Percentiles rank a stretch among this genome's conserved stretches.
phyloP scores from a whole-genome alignment of 345 rosid genomes.

The Gossypioides kirkii region DNA sequence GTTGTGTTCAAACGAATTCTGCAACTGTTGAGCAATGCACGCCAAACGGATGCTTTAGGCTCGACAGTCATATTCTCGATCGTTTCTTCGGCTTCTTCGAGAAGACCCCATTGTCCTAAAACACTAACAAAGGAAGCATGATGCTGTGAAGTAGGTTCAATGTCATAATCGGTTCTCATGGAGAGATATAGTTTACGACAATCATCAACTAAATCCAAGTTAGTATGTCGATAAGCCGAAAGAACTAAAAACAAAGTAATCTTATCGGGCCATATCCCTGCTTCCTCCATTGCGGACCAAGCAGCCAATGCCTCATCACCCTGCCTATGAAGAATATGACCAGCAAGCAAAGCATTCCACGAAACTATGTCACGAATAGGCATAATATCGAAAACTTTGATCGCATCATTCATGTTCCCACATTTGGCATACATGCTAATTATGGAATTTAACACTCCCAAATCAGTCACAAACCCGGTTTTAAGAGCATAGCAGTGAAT shows the following conservation, averaged over 20 bases:
- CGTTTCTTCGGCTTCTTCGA: slow-evolving; percentile 69
- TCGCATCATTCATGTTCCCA: slow-evolving; percentile 38
- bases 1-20: slow-evolving; percentile 52
- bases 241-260: slow-evolving; percentile 44
- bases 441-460: slow-evolving; percentile 60
- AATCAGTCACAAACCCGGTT: slow-evolving; percentile 42
- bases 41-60: slow-evolving; percentile 53
- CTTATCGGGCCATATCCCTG: slow-evolving; percentile 42
- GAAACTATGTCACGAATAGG: slow-evolving; percentile 49
- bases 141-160: slow-evolving; percentile 65
- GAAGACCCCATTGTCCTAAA: slow-evolving; percentile 69
- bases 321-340: slow-evolving; percentile 59
- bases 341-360: slow-evolving; percentile 73
- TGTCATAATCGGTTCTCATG: slow-evolving; percentile 36
- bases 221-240: slow-evolving; percentile 19
- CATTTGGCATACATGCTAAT: slow-evolving; percentile 77
- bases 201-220: slow-evolving; percentile 40
- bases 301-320: slow-evolving; percentile 55
- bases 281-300: slow-evolving; percentile 53
- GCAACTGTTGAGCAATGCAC: slow-evolving; percentile 74
- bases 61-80: slow-evolving; percentile 46
- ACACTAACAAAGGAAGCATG: slow-evolving; percentile 57
- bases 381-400: slow-evolving; percentile 47
- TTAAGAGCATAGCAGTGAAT: slow-evolving; percentile 60
- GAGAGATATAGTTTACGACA: slow-evolving; percentile 55